phyloP scores from a whole-genome alignment of 2,329 filamentous ascomycete species.

The Torrubiellomyces zombiae region DNA sequence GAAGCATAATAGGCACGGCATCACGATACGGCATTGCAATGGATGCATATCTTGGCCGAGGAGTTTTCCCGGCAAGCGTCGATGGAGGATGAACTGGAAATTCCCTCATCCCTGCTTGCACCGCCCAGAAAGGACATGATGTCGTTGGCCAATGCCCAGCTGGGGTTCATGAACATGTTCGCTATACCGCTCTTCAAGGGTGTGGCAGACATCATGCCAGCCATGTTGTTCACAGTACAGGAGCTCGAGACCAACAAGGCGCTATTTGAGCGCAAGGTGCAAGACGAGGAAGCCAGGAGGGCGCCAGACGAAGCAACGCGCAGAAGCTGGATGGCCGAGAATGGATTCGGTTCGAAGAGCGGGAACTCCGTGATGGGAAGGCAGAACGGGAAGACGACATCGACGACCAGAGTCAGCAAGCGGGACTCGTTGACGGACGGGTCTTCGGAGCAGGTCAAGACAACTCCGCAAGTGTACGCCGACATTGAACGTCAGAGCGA shows the following conservation, averaged over 20 bases:
- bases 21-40: slow-evolving; percentile 66
- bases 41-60: slow-evolving; percentile 88
- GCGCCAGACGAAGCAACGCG: slow-evolving; percentile 19
- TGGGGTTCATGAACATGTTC: slow-evolving; percentile 94
- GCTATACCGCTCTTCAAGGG: slow-evolving; percentile 82
- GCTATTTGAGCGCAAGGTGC: slow-evolving; percentile 54
- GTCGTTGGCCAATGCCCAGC: slow-evolving; percentile 73
- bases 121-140: slow-evolving; percentile 69
- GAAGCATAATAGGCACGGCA: slow-evolving; percentile 51
- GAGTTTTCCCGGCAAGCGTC: slow-evolving; percentile 86
- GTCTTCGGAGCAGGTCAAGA: slow-evolving; percentile 7
- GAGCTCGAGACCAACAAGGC: slow-evolving; percentile 65
- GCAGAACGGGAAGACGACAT: slow-evolving; percentile 10
- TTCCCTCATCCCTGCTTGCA: slow-evolving; percentile 74
- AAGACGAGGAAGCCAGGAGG: slow-evolving; percentile 39
- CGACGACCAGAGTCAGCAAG: slow-evolving; percentile 6
- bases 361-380: slow-evolving; percentile 21
- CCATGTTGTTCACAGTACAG: slow-evolving; percentile 67
- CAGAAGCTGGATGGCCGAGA: slow-evolving; percentile 20
- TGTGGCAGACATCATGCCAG: slow-evolving; percentile 70
- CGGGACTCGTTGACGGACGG: slow-evolving; percentile 8
- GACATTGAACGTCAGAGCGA: slow-evolving; percentile 9
- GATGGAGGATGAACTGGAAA: slow-evolving; percentile 79
- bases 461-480: slow-evolving; percentile 9
- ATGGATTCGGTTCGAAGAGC: slow-evolving; percentile 27